A percentile compares a stretch with the other conserved stretches of the same genome.
Evolutionary conservation across 495 filamentous ascomycete species (phyloP).

Genomic region (Penicillium simplicissimum): DNA sequence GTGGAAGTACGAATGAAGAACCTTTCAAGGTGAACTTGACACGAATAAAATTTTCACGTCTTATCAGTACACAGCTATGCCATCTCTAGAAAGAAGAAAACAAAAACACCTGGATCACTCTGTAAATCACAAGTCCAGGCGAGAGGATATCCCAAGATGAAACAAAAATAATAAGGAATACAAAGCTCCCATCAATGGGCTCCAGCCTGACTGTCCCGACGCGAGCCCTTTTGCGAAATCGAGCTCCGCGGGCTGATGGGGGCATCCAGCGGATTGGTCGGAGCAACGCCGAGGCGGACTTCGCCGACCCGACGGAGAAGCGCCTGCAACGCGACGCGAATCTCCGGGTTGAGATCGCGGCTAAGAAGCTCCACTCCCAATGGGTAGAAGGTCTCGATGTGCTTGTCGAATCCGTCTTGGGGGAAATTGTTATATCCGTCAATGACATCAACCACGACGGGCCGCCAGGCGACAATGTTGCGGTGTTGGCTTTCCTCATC

Average conservation of each 20-base stretch:
- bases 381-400: slow-evolving; percentile 83
- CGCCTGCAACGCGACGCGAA: slow-evolving; percentile 72
- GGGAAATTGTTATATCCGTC: slow-evolving; percentile 92
- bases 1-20: slow-evolving; percentile 34
- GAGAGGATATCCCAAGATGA: slow-evolving; percentile 40
- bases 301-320: slow-evolving; percentile 82
- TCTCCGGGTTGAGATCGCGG: slow-evolving; percentile 76
- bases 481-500: slow-evolving; percentile 94
- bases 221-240: slow-evolving; percentile 33
- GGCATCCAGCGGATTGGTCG: slow-evolving; percentile 36
- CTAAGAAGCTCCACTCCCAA: slow-evolving; percentile 78
- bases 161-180: slow-evolving; percentile 14
- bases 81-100: slow-evolving; percentile 25
- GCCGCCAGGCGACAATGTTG: slow-evolving; percentile 94
- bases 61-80: slow-evolving; percentile 37
- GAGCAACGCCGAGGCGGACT: slow-evolving; percentile 66
- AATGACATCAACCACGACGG: slow-evolving; percentile 96
- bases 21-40: background rate
- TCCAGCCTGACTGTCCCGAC: slow-evolving; percentile 33
- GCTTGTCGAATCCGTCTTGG: slow-evolving; percentile 73
- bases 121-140: slow-evolving; percentile 26
- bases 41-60: slow-evolving; percentile 17
- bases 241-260: slow-evolving; percentile 51
- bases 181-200: slow-evolving; percentile 10
- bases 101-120: slow-evolving; percentile 25